A percentile compares a stretch with the other conserved stretches of the same genome.
These are phyloP conservation scores for Cucumis sativus DNA, from an alignment of 306 rosid genomes.

Conservation along the genomic window DNA sequence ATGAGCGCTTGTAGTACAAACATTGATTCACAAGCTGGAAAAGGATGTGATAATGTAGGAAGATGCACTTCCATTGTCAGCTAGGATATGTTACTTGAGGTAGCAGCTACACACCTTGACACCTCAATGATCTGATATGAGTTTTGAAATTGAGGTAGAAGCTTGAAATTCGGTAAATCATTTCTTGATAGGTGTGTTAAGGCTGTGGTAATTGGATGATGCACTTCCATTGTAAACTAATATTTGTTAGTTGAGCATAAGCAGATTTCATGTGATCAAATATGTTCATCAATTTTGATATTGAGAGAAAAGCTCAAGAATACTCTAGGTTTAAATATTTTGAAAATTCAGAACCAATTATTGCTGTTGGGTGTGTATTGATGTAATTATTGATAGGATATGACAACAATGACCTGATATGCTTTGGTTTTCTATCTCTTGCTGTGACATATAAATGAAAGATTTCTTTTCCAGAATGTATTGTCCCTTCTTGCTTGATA, in stretches of 20 bases:
- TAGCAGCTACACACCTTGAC: background rate
- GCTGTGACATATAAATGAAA: background rate
- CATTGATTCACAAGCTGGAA: background rate
- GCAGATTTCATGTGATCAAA: background rate
- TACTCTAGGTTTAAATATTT: background rate
- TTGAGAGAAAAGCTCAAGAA: background rate
- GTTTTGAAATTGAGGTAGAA: background rate
- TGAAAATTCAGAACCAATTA: background rate
- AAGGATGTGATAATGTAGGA: background rate
- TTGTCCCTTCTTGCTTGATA: background rate
- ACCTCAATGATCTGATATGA: background rate
- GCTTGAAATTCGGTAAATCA: background rate
- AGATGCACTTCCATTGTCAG: background rate
- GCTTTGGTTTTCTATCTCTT: background rate
- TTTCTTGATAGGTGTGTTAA: background rate
- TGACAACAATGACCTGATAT: background rate
- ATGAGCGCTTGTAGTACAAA: background rate
- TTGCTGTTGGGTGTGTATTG: background rate
- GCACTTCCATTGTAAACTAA: background rate
- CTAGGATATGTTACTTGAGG: background rate
- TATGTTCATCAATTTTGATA: background rate
- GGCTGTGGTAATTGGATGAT: background rate
- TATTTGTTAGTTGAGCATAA: background rate
- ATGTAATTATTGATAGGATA: background rate
- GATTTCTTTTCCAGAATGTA: background rate